These are phyloP conservation scores for Kockiozyma suomiensis DNA, from an alignment of 805 yeast species.

Conservation along the genomic window DNA sequence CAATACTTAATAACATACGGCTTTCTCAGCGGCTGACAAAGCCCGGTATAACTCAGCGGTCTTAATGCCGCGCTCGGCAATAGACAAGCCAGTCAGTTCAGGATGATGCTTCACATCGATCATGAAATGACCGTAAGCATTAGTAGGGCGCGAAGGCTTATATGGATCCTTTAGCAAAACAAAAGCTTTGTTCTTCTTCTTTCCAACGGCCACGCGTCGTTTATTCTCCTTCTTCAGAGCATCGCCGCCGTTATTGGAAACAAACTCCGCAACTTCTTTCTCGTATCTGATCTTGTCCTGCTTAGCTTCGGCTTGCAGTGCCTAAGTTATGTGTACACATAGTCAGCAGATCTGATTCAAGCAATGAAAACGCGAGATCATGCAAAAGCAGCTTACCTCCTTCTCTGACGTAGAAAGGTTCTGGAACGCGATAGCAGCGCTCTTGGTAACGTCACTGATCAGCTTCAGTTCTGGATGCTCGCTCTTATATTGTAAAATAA, in stretches of 20 bases:
- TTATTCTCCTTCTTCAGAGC: slow-evolving; percentile 17
- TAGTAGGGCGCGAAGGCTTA: slow-evolving; percentile 16
- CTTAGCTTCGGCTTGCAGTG: background rate
- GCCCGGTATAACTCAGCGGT: slow-evolving; percentile 1
- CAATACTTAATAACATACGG: background rate
- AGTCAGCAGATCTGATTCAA: background rate
- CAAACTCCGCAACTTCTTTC: slow-evolving; percentile 17
- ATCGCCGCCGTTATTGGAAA: slow-evolving; percentile 5
- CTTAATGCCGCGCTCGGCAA: background rate
- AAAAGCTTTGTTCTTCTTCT: background rate
- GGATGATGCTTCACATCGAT: background rate
- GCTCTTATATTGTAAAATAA: background rate
- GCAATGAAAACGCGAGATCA: background rate
- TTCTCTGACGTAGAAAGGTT: slow-evolving; percentile 16
- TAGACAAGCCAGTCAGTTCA: background rate
- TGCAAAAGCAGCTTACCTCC: background rate
- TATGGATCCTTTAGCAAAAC: slow-evolving; percentile 14
- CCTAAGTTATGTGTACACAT: background rate
- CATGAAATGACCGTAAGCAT: slow-evolving; percentile 7
- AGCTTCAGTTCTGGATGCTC: background rate
- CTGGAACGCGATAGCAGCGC: background rate
- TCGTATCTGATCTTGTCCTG: slow-evolving; percentile 21
- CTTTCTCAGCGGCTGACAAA: background rate
- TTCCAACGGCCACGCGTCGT: slow-evolving; percentile 7
- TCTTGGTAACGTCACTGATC: background rate